Base-by-base conservation (phyloP, 768 basidiomycete species). In the Panaeolus cyanescens region DNA sequence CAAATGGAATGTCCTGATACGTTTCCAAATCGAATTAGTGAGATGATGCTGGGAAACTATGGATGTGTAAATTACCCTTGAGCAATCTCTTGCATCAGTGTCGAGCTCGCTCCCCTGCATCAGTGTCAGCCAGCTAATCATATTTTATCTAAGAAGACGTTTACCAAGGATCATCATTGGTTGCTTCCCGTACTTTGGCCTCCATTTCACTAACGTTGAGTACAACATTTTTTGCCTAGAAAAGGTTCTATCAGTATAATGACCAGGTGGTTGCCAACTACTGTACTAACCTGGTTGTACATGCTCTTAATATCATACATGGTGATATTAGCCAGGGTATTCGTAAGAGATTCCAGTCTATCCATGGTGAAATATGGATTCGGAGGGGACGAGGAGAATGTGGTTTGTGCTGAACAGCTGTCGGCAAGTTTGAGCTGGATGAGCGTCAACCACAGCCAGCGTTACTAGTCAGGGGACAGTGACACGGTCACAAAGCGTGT, bases 71-170 rank as follows among this genome's bases (percentile, higher is more conserved):
- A 37, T 32, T 68, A 96, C 96, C 92, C 94, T 83, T 95, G 91
- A 12, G 97, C 95, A 65, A 99, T 99, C 68, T 99, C 95, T 72
- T 95, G 92, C 97, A 99, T 99, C 75, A 99, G 77, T 25, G 95
- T 96, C 54, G 96, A 97, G 71, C 93, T 95, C 61, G 96, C 96
- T 17, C 97, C 96, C 96, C 96, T 97, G 64, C 59, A 59, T 56
- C 57, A 55, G 50, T 31, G 59, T 42, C 63, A 58, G 54, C 60
- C 55, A 34, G 15, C 7, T 33, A 54, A 34, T 19, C 25, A 8
- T 32, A 6, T 3, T 4, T 32, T 2, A 40, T 13, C 19, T 45
- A n/a, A 10, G 5, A 15, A 37, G 32, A n/a, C n/a, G 77, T 86
- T 66, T 71, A 97, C 96, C 97, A 99, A 59, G 97, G 90, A 64